Evolutionary conservation across 768 basidiomycete species (phyloP), one percentile per base, ranked within the genome.

Genomic region (Suillus luteus): DNA sequence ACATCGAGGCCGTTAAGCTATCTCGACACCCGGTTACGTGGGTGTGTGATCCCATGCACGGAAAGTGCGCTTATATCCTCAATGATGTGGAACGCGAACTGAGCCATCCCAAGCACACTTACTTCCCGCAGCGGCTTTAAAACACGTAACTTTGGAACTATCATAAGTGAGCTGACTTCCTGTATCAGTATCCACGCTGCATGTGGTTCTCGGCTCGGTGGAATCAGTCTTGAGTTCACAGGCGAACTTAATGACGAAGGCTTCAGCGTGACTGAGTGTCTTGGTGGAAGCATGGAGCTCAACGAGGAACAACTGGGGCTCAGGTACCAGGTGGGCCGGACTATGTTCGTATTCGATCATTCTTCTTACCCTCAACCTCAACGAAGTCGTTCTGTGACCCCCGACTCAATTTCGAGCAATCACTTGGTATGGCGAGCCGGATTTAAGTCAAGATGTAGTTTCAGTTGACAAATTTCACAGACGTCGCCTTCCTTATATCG

Each of bases 31-130:
- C 92, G 1, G 95, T 97, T 2, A 86, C 89, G 10, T 99, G 96
- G 95, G 85, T 96, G 58, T 96, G 93, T 71, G 97, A 99, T 77
- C 95, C 96, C 2, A 99, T 99, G 96, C 96, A 99, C 69, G 96
- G 96, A 79, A 97, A 98, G 94, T 95, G 71, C 69, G 92, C 83
- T 5, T n/a, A 37, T n/a, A 40, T 64, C 55, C 60, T 49, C 38
- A 52, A 48, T 59, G 37, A 38, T 65, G 33, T 33, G n/a, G 10
- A 7, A 22, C 9, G 37, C 8, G 6, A 11, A n/a, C 31, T 46
- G 22, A 55, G 27, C n/a, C 31, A 22, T 15, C 37, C 46, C 51
- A 44, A 96, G 93, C 78, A 98, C 96, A 2, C 84, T 89, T 62
- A 92, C 92, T 1, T 92, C 94, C 6, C 79, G 83, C 33, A 84